Base-by-base conservation (phyloP, 129 eudicot genomes). In the Cynara cardunculus region DNA sequence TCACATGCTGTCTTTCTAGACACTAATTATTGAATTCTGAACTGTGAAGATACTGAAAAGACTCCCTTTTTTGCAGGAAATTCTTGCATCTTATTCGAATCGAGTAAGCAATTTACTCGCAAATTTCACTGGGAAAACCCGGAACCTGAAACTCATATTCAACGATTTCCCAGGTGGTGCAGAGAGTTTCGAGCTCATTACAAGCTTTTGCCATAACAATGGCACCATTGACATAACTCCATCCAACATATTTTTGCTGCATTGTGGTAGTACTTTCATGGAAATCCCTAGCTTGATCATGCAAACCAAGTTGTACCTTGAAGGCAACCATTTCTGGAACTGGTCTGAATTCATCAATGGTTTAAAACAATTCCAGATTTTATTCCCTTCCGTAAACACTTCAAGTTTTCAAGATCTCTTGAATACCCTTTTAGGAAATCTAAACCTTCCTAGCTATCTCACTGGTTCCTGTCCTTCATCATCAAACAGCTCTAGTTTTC, bases 121-220 rank as follows among this genome's bases (percentile, higher is more conserved):
- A 0, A 81, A 83, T 26, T 56, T 53, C 61, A 49, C 67, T 31
- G 65, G 46, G 32, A 56, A 22, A 4, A 18, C 14, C 7, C 39
- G 32, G 7, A 69, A 25, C 27, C 66, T 78, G 35, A 89, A 80
- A 78, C 76, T 92, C 56, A 82, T 85, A 80, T 85, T 89, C 72
- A 69, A 69, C 9, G 90, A 88, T 30, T 92, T 92, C 71, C 97
- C 97, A 1, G 97, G 94, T 10, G 94, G 92, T 1, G 81, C 90
- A 10, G 65, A 74, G 72, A 70, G 84, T 78, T 92, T 92, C 66
- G 94, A 92, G 83, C 91, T 89, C 59, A 75, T 92, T 7, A 46
- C 85, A 59, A 84, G 89, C 35, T 92, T 86, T 80, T 89, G 92
- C 86, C 88, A 89, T 81, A 84, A 86, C 77, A 80, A 87, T 71